Conservation (phyloP, 2,329 filamentous ascomycete genomes). For the Xylariaceae sp. region DNA sequence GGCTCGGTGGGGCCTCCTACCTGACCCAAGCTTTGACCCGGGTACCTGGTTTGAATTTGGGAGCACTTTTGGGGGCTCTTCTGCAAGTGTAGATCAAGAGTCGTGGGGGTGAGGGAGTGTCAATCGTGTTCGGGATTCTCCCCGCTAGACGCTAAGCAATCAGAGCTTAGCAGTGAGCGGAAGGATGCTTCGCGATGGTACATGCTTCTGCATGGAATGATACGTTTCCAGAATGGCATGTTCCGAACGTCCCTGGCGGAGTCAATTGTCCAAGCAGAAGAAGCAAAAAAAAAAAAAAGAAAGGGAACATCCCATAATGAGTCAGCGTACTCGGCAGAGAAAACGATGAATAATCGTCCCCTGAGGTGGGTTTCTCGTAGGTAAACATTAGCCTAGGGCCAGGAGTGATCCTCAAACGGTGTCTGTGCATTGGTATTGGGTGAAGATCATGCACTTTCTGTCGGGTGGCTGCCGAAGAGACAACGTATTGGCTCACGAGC, state of each 20-base stretch:
- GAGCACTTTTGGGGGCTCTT: neutral
- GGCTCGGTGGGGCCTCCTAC: conserved; percentile 8
- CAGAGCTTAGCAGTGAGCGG: conserved; percentile 1
- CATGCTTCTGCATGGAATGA: conserved; percentile 4
- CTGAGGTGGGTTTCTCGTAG: neutral
- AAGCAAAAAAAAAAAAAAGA: neutral
- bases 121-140: conserved; percentile 16
- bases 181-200: conserved; percentile 1
- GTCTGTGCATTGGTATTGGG: conserved; percentile 2
- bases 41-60: conserved; percentile 15
- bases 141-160: conserved; percentile 7
- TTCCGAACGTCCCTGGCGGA: neutral
- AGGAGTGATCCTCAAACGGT: neutral
- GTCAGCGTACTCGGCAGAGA: neutral
- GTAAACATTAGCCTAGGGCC: neutral
- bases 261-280: neutral
- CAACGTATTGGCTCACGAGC: conserved; percentile 10
- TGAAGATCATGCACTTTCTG: conserved; percentile 13
- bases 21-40: conserved; percentile 8
- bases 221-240: neutral
- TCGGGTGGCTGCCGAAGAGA: conserved; percentile 14
- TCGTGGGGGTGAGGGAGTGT: conserved; percentile 14
- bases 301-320: neutral
- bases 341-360: conserved; percentile 3
- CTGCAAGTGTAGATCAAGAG: neutral